Evolutionary conservation across 768 basidiomycete genomes (phyloP).

Genomic region (Suillus discolor): DNA sequence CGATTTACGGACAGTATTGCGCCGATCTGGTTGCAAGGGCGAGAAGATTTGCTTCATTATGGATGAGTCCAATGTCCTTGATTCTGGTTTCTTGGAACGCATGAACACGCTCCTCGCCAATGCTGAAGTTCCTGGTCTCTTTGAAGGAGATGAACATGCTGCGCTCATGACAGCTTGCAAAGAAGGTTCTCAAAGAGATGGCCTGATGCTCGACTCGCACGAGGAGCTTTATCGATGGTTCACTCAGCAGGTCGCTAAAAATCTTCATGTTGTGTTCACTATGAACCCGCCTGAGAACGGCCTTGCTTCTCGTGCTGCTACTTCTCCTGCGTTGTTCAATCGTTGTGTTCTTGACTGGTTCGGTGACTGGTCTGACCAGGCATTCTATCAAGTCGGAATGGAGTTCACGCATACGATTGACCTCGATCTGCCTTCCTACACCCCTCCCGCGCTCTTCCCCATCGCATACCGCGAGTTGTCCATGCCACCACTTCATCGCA

Average conservation of each 20-base stretch:
- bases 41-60: conserved; percentile 99
- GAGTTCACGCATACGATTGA: conserved; percentile 96
- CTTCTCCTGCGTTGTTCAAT: conserved; percentile 98
- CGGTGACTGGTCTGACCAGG: conserved; percentile 98
- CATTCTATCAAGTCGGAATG: conserved; percentile 96
- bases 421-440: conserved; percentile 83
- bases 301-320: conserved; percentile 92
- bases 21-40: conserved; percentile 95
- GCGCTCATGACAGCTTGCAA: conserved; percentile 99
- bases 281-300: conserved; percentile 99
- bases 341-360: conserved; percentile 99
- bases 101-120: conserved; percentile 99
- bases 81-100: conserved; percentile 98
- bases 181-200: conserved; percentile 98
- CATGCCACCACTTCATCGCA: conserved; percentile 87
- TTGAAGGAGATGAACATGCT: conserved; percentile 99
- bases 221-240: conserved; percentile 99
- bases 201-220: conserved; percentile 96
- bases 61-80: conserved; percentile 99
- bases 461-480: conserved; percentile 82
- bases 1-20: conserved; percentile 91
- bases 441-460: conserved; percentile 82
- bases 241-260: conserved; percentile 96
- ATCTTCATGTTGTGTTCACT: conserved; percentile 98
- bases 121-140: conserved; percentile 99